Evolutionary conservation across 306 rosid species (phyloP).

Genomic region (Astragalus membranaceus): DNA sequence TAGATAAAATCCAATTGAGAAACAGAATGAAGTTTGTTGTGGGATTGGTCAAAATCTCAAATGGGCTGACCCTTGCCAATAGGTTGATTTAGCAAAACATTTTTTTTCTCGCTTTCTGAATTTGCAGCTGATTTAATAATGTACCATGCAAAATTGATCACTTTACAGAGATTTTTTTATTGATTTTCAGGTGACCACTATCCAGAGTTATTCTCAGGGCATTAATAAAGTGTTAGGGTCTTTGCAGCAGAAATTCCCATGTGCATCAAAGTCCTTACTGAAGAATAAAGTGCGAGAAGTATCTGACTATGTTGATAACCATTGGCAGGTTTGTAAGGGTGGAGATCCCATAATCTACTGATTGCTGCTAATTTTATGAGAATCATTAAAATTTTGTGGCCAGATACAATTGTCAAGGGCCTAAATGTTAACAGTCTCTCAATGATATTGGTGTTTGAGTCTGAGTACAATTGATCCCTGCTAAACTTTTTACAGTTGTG

Average conservation of each 20-base stretch:
- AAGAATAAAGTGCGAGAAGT: conserved; percentile 77
- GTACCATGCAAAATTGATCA: conserved; percentile 16
- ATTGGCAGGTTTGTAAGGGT: conserved; percentile 64
- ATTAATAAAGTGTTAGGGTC: conserved; percentile 59
- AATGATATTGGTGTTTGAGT: neutral
- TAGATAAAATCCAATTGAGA: neutral
- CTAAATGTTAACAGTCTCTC: neutral
- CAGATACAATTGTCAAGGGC: neutral
- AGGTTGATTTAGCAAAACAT: neutral
- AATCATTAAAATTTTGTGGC: neutral
- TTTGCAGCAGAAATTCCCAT: conserved; percentile 74
- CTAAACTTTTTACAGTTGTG: neutral
- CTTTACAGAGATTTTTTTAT: neutral
- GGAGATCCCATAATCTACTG: conserved; percentile 2
- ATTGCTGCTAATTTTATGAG: conserved; percentile 12
- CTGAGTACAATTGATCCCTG: neutral
- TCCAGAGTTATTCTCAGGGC: conserved; percentile 71
- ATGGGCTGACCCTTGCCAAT: neutral
- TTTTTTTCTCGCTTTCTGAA: neutral
- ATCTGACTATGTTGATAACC: conserved; percentile 72
- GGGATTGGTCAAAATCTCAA: neutral
- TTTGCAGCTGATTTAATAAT: conserved; percentile 13
- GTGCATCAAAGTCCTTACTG: conserved; percentile 53
- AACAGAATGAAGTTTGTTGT: neutral
- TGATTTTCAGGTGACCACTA: conserved; percentile 58